Evolutionary conservation across 306 rosid genomes (phyloP).

Genomic region (Cicer pinnatifidum): DNA sequence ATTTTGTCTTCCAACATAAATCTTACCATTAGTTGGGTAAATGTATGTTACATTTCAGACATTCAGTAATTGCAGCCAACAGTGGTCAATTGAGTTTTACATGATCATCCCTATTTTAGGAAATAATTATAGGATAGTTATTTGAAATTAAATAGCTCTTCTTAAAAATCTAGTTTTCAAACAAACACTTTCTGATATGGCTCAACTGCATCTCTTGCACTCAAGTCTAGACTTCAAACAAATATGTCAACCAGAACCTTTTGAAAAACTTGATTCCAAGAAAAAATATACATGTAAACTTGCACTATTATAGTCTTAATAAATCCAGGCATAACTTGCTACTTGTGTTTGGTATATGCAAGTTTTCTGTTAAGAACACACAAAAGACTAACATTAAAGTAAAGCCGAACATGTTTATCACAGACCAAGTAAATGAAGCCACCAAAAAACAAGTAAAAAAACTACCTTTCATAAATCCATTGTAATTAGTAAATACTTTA

Average conservation of each 20-base stretch:
- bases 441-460: background rate
- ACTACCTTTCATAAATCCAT: background rate
- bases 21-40: conserved; percentile 21
- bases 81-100: background rate
- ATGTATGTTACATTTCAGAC: background rate
- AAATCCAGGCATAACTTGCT: conserved; percentile 2
- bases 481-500: background rate
- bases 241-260: background rate
- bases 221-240: conserved; percentile 2
- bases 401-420: background rate
- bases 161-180: conserved; percentile 10
- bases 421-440: background rate
- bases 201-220: conserved; percentile 23
- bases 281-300: conserved; percentile 10
- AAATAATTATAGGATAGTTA: background rate
- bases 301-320: conserved; percentile 2
- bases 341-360: conserved; percentile 5
- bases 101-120: background rate
- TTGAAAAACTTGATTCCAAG: conserved; percentile 4
- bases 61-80: background rate
- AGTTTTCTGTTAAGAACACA: background rate
- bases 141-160: conserved; percentile 24
- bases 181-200: conserved; percentile 4
- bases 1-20: background rate
- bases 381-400: conserved; percentile 7